These are phyloP conservation scores for Sphagnum magellanicum DNA, from an alignment of 228 moss, liverwort and hornwort species.

Conservation along the genomic window DNA sequence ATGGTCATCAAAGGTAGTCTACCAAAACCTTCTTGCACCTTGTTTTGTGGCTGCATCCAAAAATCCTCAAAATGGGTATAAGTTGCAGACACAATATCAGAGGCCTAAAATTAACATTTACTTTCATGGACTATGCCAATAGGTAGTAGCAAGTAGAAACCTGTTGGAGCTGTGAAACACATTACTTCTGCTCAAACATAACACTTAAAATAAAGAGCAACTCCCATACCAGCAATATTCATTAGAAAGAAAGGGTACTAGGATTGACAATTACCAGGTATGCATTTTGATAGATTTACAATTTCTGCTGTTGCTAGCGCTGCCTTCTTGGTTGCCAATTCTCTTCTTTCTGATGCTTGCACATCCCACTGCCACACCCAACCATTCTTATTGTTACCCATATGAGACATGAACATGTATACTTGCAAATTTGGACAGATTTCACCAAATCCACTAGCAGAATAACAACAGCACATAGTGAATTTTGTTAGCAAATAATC, in stretches of 20 bases:
- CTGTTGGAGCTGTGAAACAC: background rate
- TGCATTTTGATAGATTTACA: constrained; percentile 82
- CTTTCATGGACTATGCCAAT: too few species aligned
- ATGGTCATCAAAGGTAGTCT: too few species aligned
- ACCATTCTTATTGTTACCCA: too few species aligned
- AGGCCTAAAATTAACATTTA: too few species aligned
- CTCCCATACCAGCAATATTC: background rate
- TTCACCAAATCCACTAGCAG: too few species aligned
- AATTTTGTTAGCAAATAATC: background rate
- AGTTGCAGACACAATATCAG: too few species aligned
- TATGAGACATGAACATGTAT: too few species aligned
- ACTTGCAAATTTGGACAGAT: too few species aligned
- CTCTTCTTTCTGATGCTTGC: constrained; percentile 88
- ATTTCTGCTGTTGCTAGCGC: constrained; percentile 93
- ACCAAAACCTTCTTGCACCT: too few species aligned
- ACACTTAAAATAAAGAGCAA: background rate
- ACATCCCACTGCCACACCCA: constrained; percentile 62
- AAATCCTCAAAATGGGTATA: too few species aligned
- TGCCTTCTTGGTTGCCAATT: constrained; percentile 92
- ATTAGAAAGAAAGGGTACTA: too few species aligned
- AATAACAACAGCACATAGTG: background rate
- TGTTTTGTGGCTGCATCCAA: too few species aligned
- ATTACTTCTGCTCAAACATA: background rate
- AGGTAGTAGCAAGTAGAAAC: background rate
- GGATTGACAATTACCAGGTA: constrained; percentile 50